A percentile compares a stretch with the other conserved stretches of the same genome.
phyloP scores from a whole-genome alignment of 1,284 basidiomycete genomes.

The Cystobasidiaceae sp. region DNA sequence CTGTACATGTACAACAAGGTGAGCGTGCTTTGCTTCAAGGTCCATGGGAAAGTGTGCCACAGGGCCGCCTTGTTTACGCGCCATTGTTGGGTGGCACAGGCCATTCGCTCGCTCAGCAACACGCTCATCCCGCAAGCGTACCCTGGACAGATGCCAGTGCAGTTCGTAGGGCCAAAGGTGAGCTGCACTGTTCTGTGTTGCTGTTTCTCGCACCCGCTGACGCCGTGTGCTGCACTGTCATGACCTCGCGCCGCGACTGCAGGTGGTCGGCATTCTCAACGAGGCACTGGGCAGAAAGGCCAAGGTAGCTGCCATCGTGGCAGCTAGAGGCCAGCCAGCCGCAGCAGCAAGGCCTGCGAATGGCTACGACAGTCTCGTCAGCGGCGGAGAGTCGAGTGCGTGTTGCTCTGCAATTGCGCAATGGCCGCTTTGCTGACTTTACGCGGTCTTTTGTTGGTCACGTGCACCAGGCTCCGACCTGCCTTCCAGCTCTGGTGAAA shows the following conservation, averaged over 20 bases:
- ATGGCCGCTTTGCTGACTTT: background rate
- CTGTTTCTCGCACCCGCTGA: background rate
- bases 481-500: background rate
- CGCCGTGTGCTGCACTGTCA: background rate
- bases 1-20: constrained; percentile 3
- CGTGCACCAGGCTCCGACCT: background rate
- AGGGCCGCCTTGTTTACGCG: background rate
- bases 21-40: background rate
- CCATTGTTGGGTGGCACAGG: background rate
- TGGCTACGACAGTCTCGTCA: constrained; percentile 12
- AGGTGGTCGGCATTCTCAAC: too few species aligned
- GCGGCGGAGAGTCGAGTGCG: background rate
- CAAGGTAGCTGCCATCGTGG: too few species aligned
- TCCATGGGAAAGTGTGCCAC: too few species aligned
- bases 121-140: background rate
- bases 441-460: background rate
- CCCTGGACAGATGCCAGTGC: constrained; percentile 14
- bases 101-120: constrained; percentile 1
- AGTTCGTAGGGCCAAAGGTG: constrained; percentile 6
- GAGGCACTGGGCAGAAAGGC: too few species aligned
- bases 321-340: too few species aligned
- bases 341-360: background rate
- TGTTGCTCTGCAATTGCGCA: too few species aligned
- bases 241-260: background rate
- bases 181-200: background rate